Percentiles rank a stretch among this genome's conserved stretches.
These are phyloP conservation scores for Pythium folliculosum DNA, from an alignment of 352 stramenopile species.

Conservation along the genomic window DNA sequence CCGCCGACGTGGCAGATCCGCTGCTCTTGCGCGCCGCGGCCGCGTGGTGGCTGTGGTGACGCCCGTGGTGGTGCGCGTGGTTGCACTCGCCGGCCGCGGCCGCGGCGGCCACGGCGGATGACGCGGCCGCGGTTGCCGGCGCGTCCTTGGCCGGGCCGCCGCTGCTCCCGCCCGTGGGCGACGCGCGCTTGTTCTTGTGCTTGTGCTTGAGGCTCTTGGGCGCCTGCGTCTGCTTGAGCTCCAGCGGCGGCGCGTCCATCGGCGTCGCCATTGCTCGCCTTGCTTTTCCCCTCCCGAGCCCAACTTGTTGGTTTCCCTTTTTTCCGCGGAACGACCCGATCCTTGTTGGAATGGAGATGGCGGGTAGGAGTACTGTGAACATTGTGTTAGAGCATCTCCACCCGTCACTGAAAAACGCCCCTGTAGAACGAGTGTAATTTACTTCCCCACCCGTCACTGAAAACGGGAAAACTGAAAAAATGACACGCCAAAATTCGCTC, in stretches of 20 bases:
- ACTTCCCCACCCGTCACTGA: too few species aligned
- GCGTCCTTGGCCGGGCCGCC: slow-evolving; percentile 11
- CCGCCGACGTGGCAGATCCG: slow-evolving; percentile 25
- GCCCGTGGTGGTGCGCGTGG: slow-evolving; percentile 13
- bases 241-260: slow-evolving; percentile 42
- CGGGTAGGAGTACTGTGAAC: slow-evolving; percentile 7
- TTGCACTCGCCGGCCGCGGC: slow-evolving; percentile 33
- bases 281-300: too few species aligned
- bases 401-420: neutral
- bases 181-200: slow-evolving; percentile 65
- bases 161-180: slow-evolving; percentile 21
- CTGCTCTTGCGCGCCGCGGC: neutral
- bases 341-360: neutral
- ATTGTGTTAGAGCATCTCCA: neutral
- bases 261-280: slow-evolving; percentile 22
- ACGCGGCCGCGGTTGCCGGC: neutral
- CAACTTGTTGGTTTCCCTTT: neutral
- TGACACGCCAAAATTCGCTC: too few species aligned
- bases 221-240: slow-evolving; percentile 63
- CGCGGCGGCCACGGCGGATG: neutral
- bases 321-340: slow-evolving; percentile 6
- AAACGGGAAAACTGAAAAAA: too few species aligned
- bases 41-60: slow-evolving; percentile 2
- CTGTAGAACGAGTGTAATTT: too few species aligned
- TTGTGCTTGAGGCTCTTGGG: slow-evolving; percentile 85